Evolutionary conservation across 2,329 filamentous ascomycete species (phyloP).

Genomic region (Colletotrichum kahawae): DNA sequence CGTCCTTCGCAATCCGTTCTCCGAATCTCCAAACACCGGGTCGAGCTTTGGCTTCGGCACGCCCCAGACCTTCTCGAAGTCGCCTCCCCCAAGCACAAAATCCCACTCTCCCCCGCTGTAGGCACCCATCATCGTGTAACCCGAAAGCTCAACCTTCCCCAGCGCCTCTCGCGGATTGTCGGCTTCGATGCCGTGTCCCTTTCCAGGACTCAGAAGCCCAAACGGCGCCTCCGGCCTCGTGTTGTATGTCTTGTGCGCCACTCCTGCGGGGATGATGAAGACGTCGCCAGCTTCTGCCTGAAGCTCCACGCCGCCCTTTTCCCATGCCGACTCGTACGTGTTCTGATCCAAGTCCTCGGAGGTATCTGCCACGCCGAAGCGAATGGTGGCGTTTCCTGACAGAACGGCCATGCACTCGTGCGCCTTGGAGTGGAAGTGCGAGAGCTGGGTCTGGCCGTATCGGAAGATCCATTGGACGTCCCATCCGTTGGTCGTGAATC

Average conservation of each 20-base stretch:
- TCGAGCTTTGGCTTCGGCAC: slow-evolving; percentile 49
- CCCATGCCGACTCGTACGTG: slow-evolving; percentile 42
- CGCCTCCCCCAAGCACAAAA: slow-evolving; percentile 48
- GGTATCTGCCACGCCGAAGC: slow-evolving; percentile 59
- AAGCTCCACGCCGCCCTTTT: slow-evolving; percentile 54
- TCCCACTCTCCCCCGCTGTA: slow-evolving; percentile 57
- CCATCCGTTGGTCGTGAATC: slow-evolving; percentile 56
- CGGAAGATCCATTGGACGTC: slow-evolving; percentile 60
- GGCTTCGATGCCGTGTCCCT: slow-evolving; percentile 38
- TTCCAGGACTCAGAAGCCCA: slow-evolving; percentile 47
- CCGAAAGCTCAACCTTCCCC: slow-evolving; percentile 35
- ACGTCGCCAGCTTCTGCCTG: slow-evolving; percentile 58
- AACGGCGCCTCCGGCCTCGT: slow-evolving; percentile 38
- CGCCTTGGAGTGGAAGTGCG: slow-evolving; percentile 61
- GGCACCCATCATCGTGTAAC: slow-evolving; percentile 49
- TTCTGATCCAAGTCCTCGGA: slow-evolving; percentile 40
- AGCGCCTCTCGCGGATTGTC: slow-evolving; percentile 39
- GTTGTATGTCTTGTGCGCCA: slow-evolving; percentile 59
- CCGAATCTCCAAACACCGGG: slow-evolving; percentile 47
- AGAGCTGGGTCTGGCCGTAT: slow-evolving; percentile 57
- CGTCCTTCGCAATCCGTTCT: slow-evolving; percentile 32
- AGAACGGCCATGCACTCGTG: slow-evolving; percentile 66
- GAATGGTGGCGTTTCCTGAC: slow-evolving; percentile 55
- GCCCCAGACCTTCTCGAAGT: slow-evolving; percentile 48
- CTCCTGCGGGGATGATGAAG: slow-evolving; percentile 62